These are phyloP conservation scores for Kazachstania taianensis DNA, from an alignment of 805 yeast species.

Conservation along the genomic window DNA sequence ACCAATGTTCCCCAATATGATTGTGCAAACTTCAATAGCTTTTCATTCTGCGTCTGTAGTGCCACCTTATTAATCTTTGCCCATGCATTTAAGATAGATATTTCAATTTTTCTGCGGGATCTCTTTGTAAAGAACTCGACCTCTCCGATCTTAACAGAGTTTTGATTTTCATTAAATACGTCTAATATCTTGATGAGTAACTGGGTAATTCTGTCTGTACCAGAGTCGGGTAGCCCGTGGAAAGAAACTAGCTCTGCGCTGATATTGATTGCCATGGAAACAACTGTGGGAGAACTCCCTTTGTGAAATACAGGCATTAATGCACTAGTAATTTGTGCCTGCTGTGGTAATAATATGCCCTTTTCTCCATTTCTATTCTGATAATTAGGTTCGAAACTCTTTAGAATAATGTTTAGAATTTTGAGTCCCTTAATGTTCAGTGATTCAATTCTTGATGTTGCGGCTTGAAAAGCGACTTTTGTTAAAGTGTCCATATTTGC, in stretches of 20 bases:
- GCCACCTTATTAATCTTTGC: conserved; percentile 42
- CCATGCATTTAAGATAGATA: conserved; percentile 64
- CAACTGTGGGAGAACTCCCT: conserved; percentile 63
- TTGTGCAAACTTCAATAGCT: conserved; percentile 39
- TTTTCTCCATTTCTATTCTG: conserved; percentile 67
- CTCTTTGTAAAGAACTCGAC: conserved; percentile 37
- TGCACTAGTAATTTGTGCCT: conserved; percentile 88
- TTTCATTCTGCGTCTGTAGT: conserved; percentile 21
- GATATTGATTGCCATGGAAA: conserved; percentile 66
- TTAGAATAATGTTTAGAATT: conserved; percentile 54
- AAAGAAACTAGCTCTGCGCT: conserved; percentile 66
- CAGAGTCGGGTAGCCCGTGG: conserved; percentile 40
- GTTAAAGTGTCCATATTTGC: conserved; percentile 33
- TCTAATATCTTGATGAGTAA: conserved; percentile 59
- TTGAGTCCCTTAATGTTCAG: conserved; percentile 57
- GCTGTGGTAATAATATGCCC: conserved; percentile 76
- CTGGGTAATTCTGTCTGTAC: conserved; percentile 47
- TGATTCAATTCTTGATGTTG: conserved; percentile 56
- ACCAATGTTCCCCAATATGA: conserved; percentile 51
- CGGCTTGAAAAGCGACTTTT: conserved; percentile 68
- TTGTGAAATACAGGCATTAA: conserved; percentile 73
- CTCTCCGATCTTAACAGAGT: conserved; percentile 43
- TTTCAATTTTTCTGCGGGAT: conserved; percentile 44
- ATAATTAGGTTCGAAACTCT: conserved; percentile 42
- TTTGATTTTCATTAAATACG: conserved; percentile 31